phyloP scores from a whole-genome alignment of 352 stramenopile genomes.

The Phytopythium boreale region DNA sequence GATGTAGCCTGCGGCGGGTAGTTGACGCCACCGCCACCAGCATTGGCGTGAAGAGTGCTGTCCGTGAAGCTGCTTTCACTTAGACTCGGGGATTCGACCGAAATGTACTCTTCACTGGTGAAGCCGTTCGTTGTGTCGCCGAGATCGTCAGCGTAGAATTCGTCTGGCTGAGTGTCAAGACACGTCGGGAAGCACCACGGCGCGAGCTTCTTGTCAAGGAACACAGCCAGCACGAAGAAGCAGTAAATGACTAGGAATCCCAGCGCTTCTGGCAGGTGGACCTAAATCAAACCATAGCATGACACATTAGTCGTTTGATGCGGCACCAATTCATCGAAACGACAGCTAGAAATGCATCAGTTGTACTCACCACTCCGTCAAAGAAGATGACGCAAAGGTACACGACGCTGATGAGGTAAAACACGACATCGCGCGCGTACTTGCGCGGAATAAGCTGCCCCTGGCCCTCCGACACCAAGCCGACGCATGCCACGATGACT shows the following conservation, averaged over 20 bases:
- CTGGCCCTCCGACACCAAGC: slow-evolving; percentile 60
- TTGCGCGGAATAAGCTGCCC: slow-evolving; percentile 77
- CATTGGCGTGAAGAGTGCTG: background rate
- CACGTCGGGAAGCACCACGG: slow-evolving; percentile 20
- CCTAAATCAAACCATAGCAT: slow-evolving; percentile 19
- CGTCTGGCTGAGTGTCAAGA: slow-evolving; percentile 7
- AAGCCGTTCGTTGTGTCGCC: slow-evolving; percentile 17
- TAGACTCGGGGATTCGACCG: slow-evolving; percentile 2
- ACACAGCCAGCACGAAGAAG: slow-evolving; percentile 52
- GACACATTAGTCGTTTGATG: background rate
- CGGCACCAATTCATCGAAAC: background rate
- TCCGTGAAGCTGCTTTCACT: slow-evolving; percentile 28
- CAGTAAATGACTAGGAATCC: slow-evolving; percentile 76
- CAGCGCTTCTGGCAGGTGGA: slow-evolving; percentile 51
- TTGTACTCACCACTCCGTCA: slow-evolving; percentile 31
- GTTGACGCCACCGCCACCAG: background rate
- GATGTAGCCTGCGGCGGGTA: background rate
- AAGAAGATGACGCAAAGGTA: slow-evolving; percentile 77
- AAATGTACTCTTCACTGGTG: slow-evolving; percentile 30
- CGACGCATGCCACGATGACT: slow-evolving; percentile 73
- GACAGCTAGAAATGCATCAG: background rate
- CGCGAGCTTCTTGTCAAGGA: slow-evolving; percentile 55
- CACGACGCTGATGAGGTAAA: slow-evolving; percentile 67
- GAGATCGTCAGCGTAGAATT: slow-evolving; percentile 13
- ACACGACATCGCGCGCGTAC: slow-evolving; percentile 67